phyloP scores from a whole-genome alignment of 2,329 filamentous ascomycete genomes.

The Ascochyta pisi region DNA sequence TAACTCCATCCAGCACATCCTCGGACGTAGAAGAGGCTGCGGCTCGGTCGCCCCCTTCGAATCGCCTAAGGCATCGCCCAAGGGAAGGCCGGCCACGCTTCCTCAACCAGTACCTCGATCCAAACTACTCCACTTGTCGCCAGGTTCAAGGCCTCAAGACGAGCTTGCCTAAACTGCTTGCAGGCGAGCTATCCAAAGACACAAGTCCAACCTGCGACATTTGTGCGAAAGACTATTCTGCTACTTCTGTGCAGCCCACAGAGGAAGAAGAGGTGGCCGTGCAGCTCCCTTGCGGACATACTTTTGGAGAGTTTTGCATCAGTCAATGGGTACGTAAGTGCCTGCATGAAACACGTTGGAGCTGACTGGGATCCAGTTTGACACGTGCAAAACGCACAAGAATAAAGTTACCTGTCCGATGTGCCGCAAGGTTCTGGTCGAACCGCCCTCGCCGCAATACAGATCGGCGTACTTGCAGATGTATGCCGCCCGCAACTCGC shows the following conservation, averaged over 20 bases:
- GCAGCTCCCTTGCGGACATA: constrained; percentile 45
- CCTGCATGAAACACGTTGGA: not conserved
- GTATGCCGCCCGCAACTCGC: constrained; percentile 11
- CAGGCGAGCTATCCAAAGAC: constrained; percentile 35
- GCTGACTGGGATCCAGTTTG: constrained; percentile 28
- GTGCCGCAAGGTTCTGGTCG: constrained; percentile 44
- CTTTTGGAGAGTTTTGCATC: constrained; percentile 47
- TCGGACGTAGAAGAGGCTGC: constrained; percentile 37
- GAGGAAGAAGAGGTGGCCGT: constrained; percentile 45
- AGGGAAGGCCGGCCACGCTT: constrained; percentile 27
- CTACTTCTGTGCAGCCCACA: constrained; percentile 30
- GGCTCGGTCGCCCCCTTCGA: constrained; percentile 29
- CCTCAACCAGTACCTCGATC: constrained; percentile 25
- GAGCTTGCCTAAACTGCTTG: constrained; percentile 34
- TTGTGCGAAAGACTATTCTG: constrained; percentile 47
- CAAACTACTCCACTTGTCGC: constrained; percentile 29
- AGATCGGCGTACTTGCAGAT: constrained; percentile 17
- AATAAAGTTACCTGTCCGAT: constrained; percentile 49
- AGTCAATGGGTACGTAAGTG: constrained; percentile 38
- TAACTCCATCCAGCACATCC: constrained; percentile 28
- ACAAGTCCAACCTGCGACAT: constrained; percentile 42
- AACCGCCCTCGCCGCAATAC: constrained; percentile 23
- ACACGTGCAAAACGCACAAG: constrained; percentile 46
- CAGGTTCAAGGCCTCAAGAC: constrained; percentile 43
- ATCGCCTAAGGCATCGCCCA: constrained; percentile 21